These are phyloP conservation scores for Iris pallida DNA, from an alignment of 116 monocot genomes.

Conservation along the genomic window DNA sequence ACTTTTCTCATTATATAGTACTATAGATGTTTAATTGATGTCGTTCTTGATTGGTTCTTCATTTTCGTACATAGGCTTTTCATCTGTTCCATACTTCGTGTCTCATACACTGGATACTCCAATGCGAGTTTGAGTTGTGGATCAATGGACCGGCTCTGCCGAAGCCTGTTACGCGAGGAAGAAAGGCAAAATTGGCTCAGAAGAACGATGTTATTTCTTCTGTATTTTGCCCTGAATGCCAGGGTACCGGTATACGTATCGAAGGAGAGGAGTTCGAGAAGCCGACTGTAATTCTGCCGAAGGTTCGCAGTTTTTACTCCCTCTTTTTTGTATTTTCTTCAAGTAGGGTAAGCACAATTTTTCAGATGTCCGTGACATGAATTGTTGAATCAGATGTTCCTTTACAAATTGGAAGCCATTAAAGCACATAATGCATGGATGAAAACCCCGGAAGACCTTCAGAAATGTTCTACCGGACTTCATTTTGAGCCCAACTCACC, in stretches of 20 bases:
- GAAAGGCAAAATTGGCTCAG: conserved; percentile 39
- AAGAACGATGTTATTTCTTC: conserved; percentile 38
- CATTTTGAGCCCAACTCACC: conserved; percentile 27
- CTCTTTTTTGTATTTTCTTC: not conserved
- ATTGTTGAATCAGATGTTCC: conserved; percentile 54
- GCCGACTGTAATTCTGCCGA: conserved; percentile 42
- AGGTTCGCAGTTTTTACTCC: conserved; percentile 35
- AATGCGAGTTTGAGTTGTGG: conserved; percentile 66
- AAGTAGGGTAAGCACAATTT: not conserved
- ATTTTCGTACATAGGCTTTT: conserved; percentile 59
- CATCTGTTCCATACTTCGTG: conserved; percentile 89
- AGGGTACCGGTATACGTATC: conserved; percentile 60
- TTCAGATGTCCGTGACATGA: not conserved
- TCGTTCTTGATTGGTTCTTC: conserved; percentile 1
- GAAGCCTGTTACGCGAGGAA: conserved; percentile 41
- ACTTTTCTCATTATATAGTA: not conserved
- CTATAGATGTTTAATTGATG: not conserved
- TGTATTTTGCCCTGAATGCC: conserved; percentile 80
- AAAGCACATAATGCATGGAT: conserved; percentile 74
- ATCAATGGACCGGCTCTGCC: conserved; percentile 18
- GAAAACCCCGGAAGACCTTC: conserved; percentile 68
- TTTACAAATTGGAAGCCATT: conserved; percentile 58
- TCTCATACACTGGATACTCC: conserved; percentile 87
- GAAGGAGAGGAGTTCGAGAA: conserved; percentile 55
- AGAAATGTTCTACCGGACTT: conserved; percentile 82